phyloP scores from a whole-genome alignment of 129 eudicot species.

The Sambucus nigra region DNA sequence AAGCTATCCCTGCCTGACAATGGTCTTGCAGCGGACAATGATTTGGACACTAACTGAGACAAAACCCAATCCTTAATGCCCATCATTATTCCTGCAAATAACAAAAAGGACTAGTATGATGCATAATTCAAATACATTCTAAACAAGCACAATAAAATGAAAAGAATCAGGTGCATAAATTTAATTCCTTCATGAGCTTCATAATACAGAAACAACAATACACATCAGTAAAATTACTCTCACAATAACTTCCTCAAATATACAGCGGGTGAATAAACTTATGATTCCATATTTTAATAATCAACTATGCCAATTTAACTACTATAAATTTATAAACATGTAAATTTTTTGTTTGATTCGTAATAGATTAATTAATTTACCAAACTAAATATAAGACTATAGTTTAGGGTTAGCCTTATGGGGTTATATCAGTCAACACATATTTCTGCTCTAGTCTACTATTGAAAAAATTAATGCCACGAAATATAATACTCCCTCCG shows the following conservation, averaged over 20 bases:
- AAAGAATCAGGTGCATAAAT: background rate
- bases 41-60: constrained; percentile 73
- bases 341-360: too few relatives aligned
- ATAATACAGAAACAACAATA: too few relatives aligned
- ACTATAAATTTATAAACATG: background rate
- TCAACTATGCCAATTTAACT: background rate
- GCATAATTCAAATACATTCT: background rate
- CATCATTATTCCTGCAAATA: constrained; percentile 56
- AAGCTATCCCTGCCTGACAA: constrained; percentile 49
- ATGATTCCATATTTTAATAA: background rate
- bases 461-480: too few relatives aligned
- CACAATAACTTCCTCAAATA: background rate
- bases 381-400: background rate
- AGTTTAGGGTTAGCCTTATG: background rate
- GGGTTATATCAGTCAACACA: background rate
- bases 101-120: constrained; percentile 5
- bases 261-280: background rate
- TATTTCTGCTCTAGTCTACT: too few relatives aligned
- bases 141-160: background rate
- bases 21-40: constrained; percentile 59
- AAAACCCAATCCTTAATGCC: constrained; percentile 92
- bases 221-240: background rate
- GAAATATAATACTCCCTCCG: too few relatives aligned
- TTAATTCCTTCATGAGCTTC: background rate
- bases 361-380: background rate